Percentiles rank a stretch among this genome's conserved stretches.
Conservation (phyloP, 257 asterid species). For the Solanum chiquidenum region DNA sequence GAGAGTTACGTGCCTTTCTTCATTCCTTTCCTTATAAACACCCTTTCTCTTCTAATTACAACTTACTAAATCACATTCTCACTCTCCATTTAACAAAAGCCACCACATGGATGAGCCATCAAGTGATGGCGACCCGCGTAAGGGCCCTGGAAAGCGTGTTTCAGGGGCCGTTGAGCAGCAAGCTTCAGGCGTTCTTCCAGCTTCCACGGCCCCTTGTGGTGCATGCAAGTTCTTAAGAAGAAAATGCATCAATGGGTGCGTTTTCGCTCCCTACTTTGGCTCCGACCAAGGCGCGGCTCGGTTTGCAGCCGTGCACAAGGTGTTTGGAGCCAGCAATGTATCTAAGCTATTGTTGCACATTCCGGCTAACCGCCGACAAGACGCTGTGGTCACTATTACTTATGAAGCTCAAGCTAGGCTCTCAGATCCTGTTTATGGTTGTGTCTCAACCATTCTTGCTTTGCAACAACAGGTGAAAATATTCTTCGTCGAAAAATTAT, state of each 20-base stretch:
- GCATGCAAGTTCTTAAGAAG: slow-evolving; percentile 96
- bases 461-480: slow-evolving; percentile 67
- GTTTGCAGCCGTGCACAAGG: slow-evolving; percentile 89
- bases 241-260: slow-evolving; percentile 68
- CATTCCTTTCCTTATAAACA: slow-evolving; percentile 19
- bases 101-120: slow-evolving; percentile 40
- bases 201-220: slow-evolving; percentile 54
- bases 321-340: slow-evolving; percentile 85
- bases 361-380: slow-evolving; percentile 57
- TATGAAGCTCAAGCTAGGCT: slow-evolving; percentile 91
- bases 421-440: slow-evolving; percentile 84
- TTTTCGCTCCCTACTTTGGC: slow-evolving; percentile 77
- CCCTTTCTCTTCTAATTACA: not conserved
- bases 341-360: slow-evolving; percentile 65
- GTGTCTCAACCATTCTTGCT: slow-evolving; percentile 68
- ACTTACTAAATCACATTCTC: not conserved
- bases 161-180: not conserved
- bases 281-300: slow-evolving; percentile 83
- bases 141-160: slow-evolving; percentile 21
- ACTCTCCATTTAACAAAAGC: not conserved
- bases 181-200: not conserved
- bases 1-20: slow-evolving; percentile 55
- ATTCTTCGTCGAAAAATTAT: not conserved
- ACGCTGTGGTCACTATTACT: slow-evolving; percentile 67
- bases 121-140: slow-evolving; percentile 23